Evolutionary conservation across 2,329 filamentous ascomycete genomes (phyloP).

Genomic region (Anthostomella pinea): DNA sequence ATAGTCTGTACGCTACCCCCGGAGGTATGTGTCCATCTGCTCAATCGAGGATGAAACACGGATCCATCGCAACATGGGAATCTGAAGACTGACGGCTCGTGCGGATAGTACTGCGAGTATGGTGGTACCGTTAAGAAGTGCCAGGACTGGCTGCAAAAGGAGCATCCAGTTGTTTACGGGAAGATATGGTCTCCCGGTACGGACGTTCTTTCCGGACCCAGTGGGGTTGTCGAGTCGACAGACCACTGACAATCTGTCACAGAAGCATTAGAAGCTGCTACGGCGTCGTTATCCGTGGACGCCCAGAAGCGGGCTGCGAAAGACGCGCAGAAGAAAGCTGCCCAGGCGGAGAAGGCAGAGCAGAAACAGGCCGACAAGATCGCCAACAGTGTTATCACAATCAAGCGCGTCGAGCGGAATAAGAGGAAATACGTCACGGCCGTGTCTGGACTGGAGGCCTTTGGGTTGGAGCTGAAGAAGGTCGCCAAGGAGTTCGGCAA

Average conservation of each 20-base stretch:
- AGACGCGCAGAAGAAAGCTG: constrained; percentile 94
- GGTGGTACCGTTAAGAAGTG: constrained; percentile 96
- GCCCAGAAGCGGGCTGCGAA: constrained; percentile 94
- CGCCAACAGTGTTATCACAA: constrained; percentile 76
- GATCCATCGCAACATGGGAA: neutral
- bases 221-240: no score
- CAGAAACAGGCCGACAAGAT: constrained; percentile 79
- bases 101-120: constrained; percentile 91
- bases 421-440: constrained; percentile 97
- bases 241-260: constrained; percentile 6
- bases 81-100: constrained; percentile 19
- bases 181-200: constrained; percentile 83
- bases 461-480: constrained; percentile 92
- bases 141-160: constrained; percentile 86
- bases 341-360: constrained; percentile 86
- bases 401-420: constrained; percentile 97
- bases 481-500: constrained; percentile 95
- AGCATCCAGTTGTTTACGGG: constrained; percentile 70
- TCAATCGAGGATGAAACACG: neutral
- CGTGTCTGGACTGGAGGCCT: constrained; percentile 84
- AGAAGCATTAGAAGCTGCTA: constrained; percentile 81
- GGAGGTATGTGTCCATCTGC: constrained; percentile 46
- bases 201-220: no score
- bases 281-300: constrained; percentile 81
- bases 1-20: constrained; percentile 63